Conservation (phyloP, 495 filamentous ascomycete genomes). For the Talaromyces proteolyticus region DNA sequence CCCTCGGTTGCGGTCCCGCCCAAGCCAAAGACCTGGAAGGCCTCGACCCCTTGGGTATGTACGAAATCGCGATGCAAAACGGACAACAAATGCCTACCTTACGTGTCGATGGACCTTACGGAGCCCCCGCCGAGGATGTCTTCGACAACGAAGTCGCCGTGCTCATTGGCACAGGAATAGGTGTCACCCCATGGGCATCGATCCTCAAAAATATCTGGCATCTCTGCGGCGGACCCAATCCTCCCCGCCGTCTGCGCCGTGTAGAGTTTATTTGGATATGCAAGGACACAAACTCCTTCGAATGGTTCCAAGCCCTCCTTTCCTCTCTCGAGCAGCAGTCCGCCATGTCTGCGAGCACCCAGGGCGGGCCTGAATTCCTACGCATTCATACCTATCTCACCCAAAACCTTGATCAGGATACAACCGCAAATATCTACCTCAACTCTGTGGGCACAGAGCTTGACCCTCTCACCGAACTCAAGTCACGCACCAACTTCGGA, state of each 20-base stretch:
- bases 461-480: conserved; percentile 90
- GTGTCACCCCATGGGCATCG: conserved; percentile 94
- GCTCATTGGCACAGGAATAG: conserved; percentile 94
- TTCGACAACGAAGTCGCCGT: conserved; percentile 99
- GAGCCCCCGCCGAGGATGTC: conserved; percentile 85
- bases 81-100: conserved; percentile 84
- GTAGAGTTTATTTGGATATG: conserved; percentile 99
- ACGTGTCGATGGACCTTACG: conserved; percentile 93
- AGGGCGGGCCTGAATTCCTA: conserved; percentile 77
- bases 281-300: conserved; percentile 91
- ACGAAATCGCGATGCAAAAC: conserved; percentile 93
- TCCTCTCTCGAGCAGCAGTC: conserved; percentile 88
- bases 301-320: conserved; percentile 96
- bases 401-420: conserved; percentile 85
- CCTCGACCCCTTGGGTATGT: conserved; percentile 93
- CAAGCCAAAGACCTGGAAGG: conserved; percentile 82
- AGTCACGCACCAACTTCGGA: conserved; percentile 88
- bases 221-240: conserved; percentile 76
- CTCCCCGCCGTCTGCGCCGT: conserved; percentile 78
- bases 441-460: conserved; percentile 83
- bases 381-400: conserved; percentile 98
- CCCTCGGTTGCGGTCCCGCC: conserved; percentile 82
- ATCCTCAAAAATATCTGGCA: conserved; percentile 99
- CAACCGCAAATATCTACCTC: conserved; percentile 91
- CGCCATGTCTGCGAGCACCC: conserved; percentile 57